These are phyloP conservation scores for Neofusicoccum ribis DNA, from an alignment of 2,329 filamentous ascomycete genomes.

Conservation along the genomic window DNA sequence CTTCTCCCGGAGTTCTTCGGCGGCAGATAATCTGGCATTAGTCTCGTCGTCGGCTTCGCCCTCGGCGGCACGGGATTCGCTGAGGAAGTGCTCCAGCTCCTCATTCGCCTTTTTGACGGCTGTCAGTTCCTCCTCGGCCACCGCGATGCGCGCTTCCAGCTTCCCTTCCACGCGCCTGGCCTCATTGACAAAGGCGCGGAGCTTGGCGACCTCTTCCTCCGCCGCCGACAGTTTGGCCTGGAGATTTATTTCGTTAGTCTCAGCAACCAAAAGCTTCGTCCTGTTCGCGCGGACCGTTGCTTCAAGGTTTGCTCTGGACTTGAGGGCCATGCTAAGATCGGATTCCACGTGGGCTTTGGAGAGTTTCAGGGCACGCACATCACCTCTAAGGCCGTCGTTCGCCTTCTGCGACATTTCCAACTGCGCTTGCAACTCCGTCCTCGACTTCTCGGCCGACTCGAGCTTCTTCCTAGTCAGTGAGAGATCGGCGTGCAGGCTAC, in stretches of 20 bases:
- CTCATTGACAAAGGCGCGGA: slow-evolving; percentile 30
- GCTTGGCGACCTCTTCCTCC: slow-evolving; percentile 30
- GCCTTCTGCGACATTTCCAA: slow-evolving; percentile 27
- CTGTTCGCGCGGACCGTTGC: slow-evolving; percentile 25
- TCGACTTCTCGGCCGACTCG: slow-evolving; percentile 26
- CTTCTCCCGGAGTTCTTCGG: slow-evolving; percentile 30
- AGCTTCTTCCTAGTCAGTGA: slow-evolving; percentile 28
- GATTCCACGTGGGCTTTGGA: slow-evolving; percentile 26
- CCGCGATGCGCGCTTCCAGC: slow-evolving; percentile 28
- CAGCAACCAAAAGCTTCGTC: slow-evolving; percentile 28
- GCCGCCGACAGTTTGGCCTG: slow-evolving; percentile 27
- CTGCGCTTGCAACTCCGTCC: slow-evolving; percentile 25
- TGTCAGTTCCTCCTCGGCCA: slow-evolving; percentile 35
- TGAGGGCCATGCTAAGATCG: slow-evolving; percentile 23
- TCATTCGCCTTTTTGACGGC: slow-evolving; percentile 32
- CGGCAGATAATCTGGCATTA: slow-evolving; percentile 32
- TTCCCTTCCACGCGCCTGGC: slow-evolving; percentile 33
- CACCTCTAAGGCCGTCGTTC: slow-evolving; percentile 23
- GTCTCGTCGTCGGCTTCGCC: slow-evolving; percentile 33
- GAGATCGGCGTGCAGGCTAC: slow-evolving; percentile 27
- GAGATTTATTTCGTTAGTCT: slow-evolving; percentile 27
- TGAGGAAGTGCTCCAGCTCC: slow-evolving; percentile 34
- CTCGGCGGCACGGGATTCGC: slow-evolving; percentile 30
- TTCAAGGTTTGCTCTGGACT: slow-evolving; percentile 26
- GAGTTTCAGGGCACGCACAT: slow-evolving; percentile 24